Evolutionary conservation across 2,329 filamentous ascomycete genomes (phyloP), one percentile per base, ranked within the genome.

Genomic region (Ophiostoma montium): DNA sequence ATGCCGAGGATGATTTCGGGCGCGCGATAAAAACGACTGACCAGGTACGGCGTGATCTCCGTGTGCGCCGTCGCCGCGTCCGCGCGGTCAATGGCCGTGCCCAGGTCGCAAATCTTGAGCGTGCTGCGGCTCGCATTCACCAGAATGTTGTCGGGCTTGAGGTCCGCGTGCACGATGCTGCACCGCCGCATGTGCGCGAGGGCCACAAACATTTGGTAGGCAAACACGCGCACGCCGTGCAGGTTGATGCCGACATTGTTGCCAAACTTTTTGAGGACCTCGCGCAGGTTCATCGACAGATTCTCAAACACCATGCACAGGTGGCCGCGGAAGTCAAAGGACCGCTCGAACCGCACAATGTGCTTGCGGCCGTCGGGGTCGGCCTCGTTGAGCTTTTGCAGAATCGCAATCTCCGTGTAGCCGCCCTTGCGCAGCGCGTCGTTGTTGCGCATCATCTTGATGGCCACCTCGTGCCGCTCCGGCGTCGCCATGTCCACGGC

Each of bases 401-500:
- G 68, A 55, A 96, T 95, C 38, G 86, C 84, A 62, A 96, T 94
- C 63, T 98, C 92, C 51, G 92, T 95, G 64, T 88, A 81, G 18
- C 89, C 92, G 42, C 88, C 89, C 65, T 95, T 95, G 56, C 81
- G 76, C 63, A 95, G 83, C 12, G 86, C 85, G 60, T 95, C 89
- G 59, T 98, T 96, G 65, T 94, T 94, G 54, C 92, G 85, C 65
- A 96, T 94, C 58, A 98, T 92, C 68, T 98, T 98, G 72, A 98
- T 85, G 21, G 92, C 92, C 31, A 96, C 89, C n/a, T 84, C 64
- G 57, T 78, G 76, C 59, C 81, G 82, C 51, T 82, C 82, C 4
- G 45, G 27, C 51, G 75, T 85, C 45, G 78, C 79, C 19, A 82
- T 76, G 64, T 95, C 89, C 54, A 78, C 75, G 19, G 92, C 92